Percentiles rank a stretch among this genome's conserved stretches.
These are phyloP conservation scores for Citrus maxima DNA, from an alignment of 345 rosid species.

Conservation along the genomic window DNA sequence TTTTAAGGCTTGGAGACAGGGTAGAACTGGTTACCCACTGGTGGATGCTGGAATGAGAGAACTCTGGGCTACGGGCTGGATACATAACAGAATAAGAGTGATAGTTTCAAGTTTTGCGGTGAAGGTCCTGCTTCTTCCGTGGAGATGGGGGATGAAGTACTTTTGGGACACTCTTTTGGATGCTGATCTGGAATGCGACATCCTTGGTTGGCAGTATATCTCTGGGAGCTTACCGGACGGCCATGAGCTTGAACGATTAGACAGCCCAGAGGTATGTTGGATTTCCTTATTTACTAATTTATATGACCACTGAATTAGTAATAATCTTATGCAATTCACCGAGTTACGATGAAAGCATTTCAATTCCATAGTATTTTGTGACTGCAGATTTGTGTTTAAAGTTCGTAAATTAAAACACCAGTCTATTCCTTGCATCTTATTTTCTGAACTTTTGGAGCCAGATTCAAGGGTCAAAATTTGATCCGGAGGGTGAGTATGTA, in stretches of 20 bases:
- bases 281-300: constrained; percentile 1
- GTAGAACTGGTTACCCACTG: constrained; percentile 86
- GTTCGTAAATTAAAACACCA: neutral
- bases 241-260: constrained; percentile 88
- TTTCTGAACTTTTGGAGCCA: constrained; percentile 23
- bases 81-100: constrained; percentile 83
- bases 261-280: constrained; percentile 64
- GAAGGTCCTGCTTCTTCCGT: constrained; percentile 83
- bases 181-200: constrained; percentile 85
- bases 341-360: neutral
- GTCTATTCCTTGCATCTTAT: constrained; percentile 4
- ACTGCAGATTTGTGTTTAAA: neutral
- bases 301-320: constrained; percentile 3
- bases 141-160: constrained; percentile 99
- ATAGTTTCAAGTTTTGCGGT: constrained; percentile 86
- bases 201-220: constrained; percentile 95
- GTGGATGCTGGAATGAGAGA: constrained; percentile 99
- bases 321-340: neutral
- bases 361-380: neutral
- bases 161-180: constrained; percentile 95
- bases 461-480: constrained; percentile 79
- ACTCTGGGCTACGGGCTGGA: constrained; percentile 98
- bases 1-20: constrained; percentile 96
- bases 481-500: constrained; percentile 83
- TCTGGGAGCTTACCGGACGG: constrained; percentile 95